Evolutionary conservation across 2,329 filamentous ascomycete genomes (phyloP).

Genomic region (Fusarium ambrosium): DNA sequence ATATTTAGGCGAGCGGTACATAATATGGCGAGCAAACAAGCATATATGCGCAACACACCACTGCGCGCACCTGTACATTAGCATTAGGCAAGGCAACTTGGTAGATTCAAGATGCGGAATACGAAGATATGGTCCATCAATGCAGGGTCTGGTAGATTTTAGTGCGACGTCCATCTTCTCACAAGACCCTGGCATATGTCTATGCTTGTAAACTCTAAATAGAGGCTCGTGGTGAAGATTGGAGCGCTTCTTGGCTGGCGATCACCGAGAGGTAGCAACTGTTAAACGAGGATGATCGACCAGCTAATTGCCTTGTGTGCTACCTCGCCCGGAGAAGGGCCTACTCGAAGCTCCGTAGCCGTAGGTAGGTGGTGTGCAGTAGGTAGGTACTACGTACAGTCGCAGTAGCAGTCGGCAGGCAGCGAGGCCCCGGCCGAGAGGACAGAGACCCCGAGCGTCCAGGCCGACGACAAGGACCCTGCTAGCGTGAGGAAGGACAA

Average conservation of each 20-base stretch:
- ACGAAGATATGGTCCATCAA: slow-evolving; percentile 4
- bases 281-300: background rate
- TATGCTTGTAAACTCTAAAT: slow-evolving; percentile 22
- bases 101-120: slow-evolving; percentile 12
- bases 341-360: background rate
- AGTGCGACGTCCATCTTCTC: slow-evolving; percentile 1
- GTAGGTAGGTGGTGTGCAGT: background rate
- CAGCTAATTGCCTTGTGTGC: background rate
- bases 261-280: slow-evolving; percentile 11
- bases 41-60: background rate
- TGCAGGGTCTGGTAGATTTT: background rate
- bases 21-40: slow-evolving; percentile 31
- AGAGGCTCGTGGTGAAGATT: slow-evolving; percentile 18
- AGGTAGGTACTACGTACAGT: no score
- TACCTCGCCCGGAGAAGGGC: background rate
- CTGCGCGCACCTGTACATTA: slow-evolving; percentile 25
- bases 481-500: slow-evolving; percentile 1
- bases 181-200: background rate
- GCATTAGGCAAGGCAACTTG: slow-evolving; percentile 12
- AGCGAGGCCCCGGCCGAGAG: slow-evolving; percentile 8
- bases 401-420: background rate
- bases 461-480: slow-evolving; percentile 2
- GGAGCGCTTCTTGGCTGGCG: slow-evolving; percentile 31
- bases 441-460: background rate
- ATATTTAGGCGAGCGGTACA: slow-evolving; percentile 1